These are phyloP conservation scores for Violaceomyces palustris DNA, from an alignment of 1,284 basidiomycete genomes.

Conservation along the genomic window DNA sequence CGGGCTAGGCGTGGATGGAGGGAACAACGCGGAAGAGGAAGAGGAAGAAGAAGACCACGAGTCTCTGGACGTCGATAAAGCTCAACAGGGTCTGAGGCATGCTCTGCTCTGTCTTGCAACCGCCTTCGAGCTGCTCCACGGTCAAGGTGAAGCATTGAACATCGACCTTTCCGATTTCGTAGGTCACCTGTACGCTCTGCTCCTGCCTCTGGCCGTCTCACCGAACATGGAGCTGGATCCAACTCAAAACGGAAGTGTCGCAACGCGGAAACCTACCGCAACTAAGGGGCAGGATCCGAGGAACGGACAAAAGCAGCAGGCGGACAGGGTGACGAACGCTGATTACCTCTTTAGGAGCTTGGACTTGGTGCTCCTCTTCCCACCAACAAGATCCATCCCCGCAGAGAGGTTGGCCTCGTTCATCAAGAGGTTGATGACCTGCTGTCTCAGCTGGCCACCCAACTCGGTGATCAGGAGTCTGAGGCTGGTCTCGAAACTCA, in stretches of 20 bases:
- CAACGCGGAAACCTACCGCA: neutral
- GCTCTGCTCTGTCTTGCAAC: conserved; percentile 80
- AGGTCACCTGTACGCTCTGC: conserved; percentile 65
- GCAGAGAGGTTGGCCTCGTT: conserved; percentile 82
- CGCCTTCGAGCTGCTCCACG: conserved; percentile 89
- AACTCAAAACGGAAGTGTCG: neutral
- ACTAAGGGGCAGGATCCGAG: neutral
- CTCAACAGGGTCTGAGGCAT: conserved; percentile 62
- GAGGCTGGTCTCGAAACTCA: conserved; percentile 66
- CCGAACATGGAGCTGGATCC: conserved; percentile 56
- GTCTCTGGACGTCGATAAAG: conserved; percentile 11
- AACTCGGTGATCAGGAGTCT: conserved; percentile 64
- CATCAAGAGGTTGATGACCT: conserved; percentile 77
- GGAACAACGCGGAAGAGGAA: neutral
- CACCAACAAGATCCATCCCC: conserved; percentile 57
- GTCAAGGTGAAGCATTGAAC: conserved; percentile 96
- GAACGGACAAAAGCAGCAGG: conserved; percentile 2
- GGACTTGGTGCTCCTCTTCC: conserved; percentile 67
- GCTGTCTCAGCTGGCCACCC: conserved; percentile 74
- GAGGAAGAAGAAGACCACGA: conserved; percentile 8
- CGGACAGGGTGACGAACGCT: conserved; percentile 34
- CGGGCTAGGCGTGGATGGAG: neutral
- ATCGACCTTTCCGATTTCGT: conserved; percentile 90
- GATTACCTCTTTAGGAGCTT: conserved; percentile 82
- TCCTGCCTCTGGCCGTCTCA: conserved; percentile 57